Base-by-base conservation (phyloP, 2,329 filamentous ascomycete species). In the Cytospora piceicola region DNA sequence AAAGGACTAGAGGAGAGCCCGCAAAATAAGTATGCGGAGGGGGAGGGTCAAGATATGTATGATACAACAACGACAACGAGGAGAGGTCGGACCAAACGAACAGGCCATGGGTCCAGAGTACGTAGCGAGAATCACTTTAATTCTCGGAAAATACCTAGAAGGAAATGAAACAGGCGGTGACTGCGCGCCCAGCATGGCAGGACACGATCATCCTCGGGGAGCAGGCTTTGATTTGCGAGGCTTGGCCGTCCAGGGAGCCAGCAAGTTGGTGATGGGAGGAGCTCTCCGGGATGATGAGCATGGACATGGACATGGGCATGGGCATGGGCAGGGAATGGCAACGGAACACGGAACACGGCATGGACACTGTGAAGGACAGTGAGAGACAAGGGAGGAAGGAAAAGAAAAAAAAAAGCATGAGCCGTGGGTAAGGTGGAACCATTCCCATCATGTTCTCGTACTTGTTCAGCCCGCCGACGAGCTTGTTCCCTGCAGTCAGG, bases 131-230 rank as follows among this genome's bases (percentile, higher is more conserved):
- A 68, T 63, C 59, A 66, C 56, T 61, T 60, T 68, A 60, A 63
- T 63, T 58, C 64, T 68, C 66, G 66, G 66, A 57, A 52, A 63
- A 68, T 66, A 63, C 63, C 32, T 52, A 66, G 63, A 56, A 54
- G 49, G 55, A 60, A 68, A 65, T 66, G 66, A 68, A 68, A 68
- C 66, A 68, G 56, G 66, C 66, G 66, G 66, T 68, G 66, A 68
- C 66, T 67, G 66, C 57, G 63, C 60, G 65, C 63, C 58, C 63
- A 56, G 58, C 53, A 39, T 65, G 55, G 61, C 59, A 62, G 63
- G 56, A 59, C 54, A 65, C 55, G 66, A 67, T 67, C 66, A 67
- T 66, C 66, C 66, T 68, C 59, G 59, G 42, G 66, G 66, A 63
- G 59, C 66, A 61, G 64, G 66, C 63, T 65, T 63, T 58, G 60